These are phyloP conservation scores for Stemphylium lycopersici DNA, from an alignment of 2,329 filamentous ascomycete species.

Conservation along the genomic window DNA sequence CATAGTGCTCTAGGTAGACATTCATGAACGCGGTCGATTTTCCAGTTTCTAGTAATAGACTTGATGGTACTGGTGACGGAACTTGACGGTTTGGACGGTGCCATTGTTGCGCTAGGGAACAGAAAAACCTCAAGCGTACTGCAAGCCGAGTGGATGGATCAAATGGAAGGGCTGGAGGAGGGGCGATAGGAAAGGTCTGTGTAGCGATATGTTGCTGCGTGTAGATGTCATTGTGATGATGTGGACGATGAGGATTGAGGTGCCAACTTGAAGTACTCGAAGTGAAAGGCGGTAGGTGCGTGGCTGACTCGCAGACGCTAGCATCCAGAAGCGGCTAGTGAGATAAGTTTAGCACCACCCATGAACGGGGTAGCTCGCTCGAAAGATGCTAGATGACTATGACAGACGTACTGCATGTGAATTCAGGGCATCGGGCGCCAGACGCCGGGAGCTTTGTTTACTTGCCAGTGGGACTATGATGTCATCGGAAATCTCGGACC, in stretches of 20 bases:
- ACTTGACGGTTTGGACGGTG: constrained; percentile 2
- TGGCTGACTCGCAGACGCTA: constrained; percentile 9
- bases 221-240: constrained; percentile 8
- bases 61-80: not conserved
- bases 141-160: not conserved
- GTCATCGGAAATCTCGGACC: constrained; percentile 7
- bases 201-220: not conserved
- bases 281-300: constrained; percentile 11
- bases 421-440: not conserved
- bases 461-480: constrained; percentile 7
- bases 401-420: not conserved
- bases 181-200: not conserved
- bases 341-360: not conserved
- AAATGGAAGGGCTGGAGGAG: not conserved
- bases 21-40: not conserved
- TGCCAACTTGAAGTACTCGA: constrained; percentile 5
- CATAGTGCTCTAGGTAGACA: constrained; percentile 9
- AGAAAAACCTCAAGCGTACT: not conserved
- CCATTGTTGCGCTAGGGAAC: not conserved
- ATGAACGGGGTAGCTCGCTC: not conserved
- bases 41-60: constrained; percentile 9
- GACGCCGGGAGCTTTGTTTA: not conserved
- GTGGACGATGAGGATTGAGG: not conserved
- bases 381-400: not conserved
- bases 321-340: constrained; percentile 1